Percentiles rank a stretch among this genome's conserved stretches.
Evolutionary conservation across 2,329 filamentous ascomycete genomes (phyloP).

Genomic region (Xylariaceae sp.): DNA sequence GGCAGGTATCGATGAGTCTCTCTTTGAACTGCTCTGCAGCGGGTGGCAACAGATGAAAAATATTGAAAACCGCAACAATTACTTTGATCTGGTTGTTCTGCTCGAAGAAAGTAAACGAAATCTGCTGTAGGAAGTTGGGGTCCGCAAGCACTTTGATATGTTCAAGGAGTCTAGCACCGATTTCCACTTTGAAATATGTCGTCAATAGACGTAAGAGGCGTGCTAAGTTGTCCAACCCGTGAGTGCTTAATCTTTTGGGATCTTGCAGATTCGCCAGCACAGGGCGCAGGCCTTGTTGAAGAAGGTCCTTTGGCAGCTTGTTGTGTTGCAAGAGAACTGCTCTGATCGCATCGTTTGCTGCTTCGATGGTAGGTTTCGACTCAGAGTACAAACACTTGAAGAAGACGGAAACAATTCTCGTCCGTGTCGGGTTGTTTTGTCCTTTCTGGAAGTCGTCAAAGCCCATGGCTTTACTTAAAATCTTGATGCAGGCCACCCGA

Average conservation of each 20-base stretch:
- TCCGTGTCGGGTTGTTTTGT: slow-evolving; percentile 59
- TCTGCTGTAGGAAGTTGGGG: slow-evolving; percentile 71
- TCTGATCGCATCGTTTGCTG: slow-evolving; percentile 84
- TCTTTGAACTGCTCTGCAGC: slow-evolving; percentile 90
- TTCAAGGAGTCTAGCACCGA: slow-evolving; percentile 85
- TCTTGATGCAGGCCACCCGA: slow-evolving; percentile 85
- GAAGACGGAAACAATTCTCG: slow-evolving; percentile 84
- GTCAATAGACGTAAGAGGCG: slow-evolving; percentile 85
- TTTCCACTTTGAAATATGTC: slow-evolving; percentile 99
- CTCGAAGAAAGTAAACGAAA: slow-evolving; percentile 92
- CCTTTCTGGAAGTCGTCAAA: slow-evolving; percentile 86
- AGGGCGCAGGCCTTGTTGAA: slow-evolving; percentile 88
- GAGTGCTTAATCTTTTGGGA: slow-evolving; percentile 79
- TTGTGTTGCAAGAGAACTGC: slow-evolving; percentile 82
- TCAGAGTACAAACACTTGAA: slow-evolving; percentile 97
- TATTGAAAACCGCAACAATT: slow-evolving; percentile 89
- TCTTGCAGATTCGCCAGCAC: slow-evolving; percentile 97
- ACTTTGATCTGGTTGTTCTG: slow-evolving; percentile 91
- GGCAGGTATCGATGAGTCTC: slow-evolving; percentile 80
- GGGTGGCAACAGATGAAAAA: slow-evolving; percentile 91
- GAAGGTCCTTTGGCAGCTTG: slow-evolving; percentile 88
- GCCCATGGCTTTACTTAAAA: slow-evolving; percentile 87
- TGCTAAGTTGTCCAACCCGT: slow-evolving; percentile 85
- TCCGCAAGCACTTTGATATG: slow-evolving; percentile 91
- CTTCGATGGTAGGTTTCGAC: slow-evolving; percentile 85